Evolutionary conservation across 495 filamentous ascomycete species (phyloP), one percentile per base, ranked within the genome.

Genomic region (Echria macrotheca): DNA sequence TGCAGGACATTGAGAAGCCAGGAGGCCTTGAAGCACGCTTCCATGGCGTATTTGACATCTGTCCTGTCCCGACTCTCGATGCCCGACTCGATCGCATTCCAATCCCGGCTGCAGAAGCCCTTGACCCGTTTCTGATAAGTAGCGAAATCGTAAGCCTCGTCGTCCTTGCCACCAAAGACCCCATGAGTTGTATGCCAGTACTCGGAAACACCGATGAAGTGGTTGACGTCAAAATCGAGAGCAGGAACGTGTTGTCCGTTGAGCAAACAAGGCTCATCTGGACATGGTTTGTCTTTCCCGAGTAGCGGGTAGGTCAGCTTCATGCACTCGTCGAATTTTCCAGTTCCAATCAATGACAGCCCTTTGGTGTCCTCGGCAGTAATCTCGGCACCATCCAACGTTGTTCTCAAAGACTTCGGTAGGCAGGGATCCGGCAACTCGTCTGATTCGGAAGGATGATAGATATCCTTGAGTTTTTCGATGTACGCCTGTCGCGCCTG

Each of bases 101-200:
- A 99, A 35, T 85, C 79, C 58, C 86, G 84, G 15, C 79, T 82
- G 61, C 93, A 99, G 54, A 93, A 96, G 5, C 86, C 78, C 48
- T 81, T 75, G 4, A 99, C 94, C 21, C 84, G 79, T 50, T 85
- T 70, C 54, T 96, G 91, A 58, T 96, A 99, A 0, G 85, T 89
- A 26, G 84, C 78, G 55, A 95, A 93, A 54, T 97, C 93, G 66
- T 97, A 97, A 0, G 86, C 80, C 55, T 86, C 87, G 54, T 94
- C 85, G 44, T 84, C 85, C 22, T 80, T 81, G 62, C 81, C 82
- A 51, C 89, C 86, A 57, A 97, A 96, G 1, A 96, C 82, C 40
- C 94, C 89, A 59, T 96, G 91, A 0, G 93, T 99, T 0, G 91
- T 96, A 68, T 99, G 93, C 93, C 93, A 99, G 62, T 95, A 99